Percentiles rank a stretch among this genome's conserved stretches.
phyloP scores from a whole-genome alignment of 169 alveolate genomes.

The Eimeria sp. region DNA sequence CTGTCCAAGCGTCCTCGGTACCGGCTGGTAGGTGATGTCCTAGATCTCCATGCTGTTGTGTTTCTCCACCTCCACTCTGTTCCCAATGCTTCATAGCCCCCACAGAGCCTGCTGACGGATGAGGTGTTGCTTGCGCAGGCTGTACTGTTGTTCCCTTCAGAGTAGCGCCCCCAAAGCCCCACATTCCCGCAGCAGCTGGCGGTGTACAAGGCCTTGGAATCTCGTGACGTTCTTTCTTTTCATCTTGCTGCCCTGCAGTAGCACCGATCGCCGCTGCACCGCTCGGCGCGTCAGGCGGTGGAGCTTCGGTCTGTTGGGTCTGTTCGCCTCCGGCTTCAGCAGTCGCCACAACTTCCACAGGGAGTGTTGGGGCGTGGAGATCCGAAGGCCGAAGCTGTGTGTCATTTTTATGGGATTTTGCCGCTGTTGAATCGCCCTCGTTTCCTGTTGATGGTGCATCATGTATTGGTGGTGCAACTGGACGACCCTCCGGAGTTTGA shows the following conservation, averaged over 20 bases:
- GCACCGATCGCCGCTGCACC: background rate
- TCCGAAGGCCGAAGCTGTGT: background rate
- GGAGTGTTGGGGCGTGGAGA: background rate
- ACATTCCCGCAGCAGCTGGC: background rate
- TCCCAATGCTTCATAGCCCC: background rate
- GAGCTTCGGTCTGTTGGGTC: background rate
- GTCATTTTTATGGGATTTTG: background rate
- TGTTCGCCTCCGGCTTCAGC: background rate
- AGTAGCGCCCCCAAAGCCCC: background rate
- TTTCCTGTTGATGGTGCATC: background rate
- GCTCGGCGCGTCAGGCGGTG: background rate
- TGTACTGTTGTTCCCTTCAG: background rate
- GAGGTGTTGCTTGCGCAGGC: background rate
- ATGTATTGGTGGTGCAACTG: background rate
- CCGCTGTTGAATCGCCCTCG: background rate
- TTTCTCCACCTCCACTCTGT: background rate
- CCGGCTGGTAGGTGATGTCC: background rate
- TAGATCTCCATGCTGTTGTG: background rate
- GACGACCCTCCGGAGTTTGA: background rate
- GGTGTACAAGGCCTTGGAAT: background rate
- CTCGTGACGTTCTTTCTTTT: background rate
- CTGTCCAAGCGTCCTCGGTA: background rate
- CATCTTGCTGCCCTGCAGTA: background rate
- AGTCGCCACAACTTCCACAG: background rate
- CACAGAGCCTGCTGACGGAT: background rate